Evolutionary conservation across 176 grass and related monocot genomes (phyloP).

Genomic region (Secale cereale): DNA sequence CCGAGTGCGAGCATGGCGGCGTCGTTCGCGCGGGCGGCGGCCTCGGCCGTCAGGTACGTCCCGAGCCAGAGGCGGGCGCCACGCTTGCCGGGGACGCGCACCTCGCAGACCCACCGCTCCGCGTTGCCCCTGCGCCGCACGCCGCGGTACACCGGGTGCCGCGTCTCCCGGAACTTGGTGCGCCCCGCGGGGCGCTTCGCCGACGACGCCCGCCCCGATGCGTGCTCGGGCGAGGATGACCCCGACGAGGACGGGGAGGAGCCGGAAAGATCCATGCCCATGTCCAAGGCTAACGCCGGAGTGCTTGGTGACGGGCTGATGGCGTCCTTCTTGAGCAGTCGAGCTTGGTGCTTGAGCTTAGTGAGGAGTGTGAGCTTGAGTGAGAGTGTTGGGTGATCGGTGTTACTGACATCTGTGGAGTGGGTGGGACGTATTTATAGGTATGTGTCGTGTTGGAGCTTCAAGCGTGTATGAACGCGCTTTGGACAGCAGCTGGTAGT

Average conservation of each 20-base stretch:
- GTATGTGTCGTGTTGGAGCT: neutral
- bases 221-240: neutral
- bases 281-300: constrained; percentile 13
- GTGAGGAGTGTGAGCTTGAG: neutral
- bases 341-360: neutral
- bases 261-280: neutral
- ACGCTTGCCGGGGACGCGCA: constrained; percentile 55
- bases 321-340: neutral
- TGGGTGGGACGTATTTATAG: constrained; percentile 27
- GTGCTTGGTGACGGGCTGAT: neutral
- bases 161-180: constrained; percentile 84
- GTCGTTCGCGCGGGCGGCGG: constrained; percentile 69
- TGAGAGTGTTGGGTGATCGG: neutral
- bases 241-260: neutral
- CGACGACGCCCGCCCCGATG: constrained; percentile 4
- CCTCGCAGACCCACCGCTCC: constrained; percentile 74
- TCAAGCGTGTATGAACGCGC: constrained; percentile 8
- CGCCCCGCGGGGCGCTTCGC: constrained; percentile 61
- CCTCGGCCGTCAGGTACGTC: constrained; percentile 55
- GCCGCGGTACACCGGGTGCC: constrained; percentile 76
- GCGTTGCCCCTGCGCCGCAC: constrained; percentile 46
- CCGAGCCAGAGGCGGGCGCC: constrained; percentile 72
- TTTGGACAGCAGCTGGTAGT: constrained; percentile 23
- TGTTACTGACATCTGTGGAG: neutral
- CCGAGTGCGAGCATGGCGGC: constrained; percentile 45